A percentile compares a stretch with the other conserved stretches of the same genome.
phyloP scores from a whole-genome alignment of 441 rosid genomes.

The Gossypium laxum region DNA sequence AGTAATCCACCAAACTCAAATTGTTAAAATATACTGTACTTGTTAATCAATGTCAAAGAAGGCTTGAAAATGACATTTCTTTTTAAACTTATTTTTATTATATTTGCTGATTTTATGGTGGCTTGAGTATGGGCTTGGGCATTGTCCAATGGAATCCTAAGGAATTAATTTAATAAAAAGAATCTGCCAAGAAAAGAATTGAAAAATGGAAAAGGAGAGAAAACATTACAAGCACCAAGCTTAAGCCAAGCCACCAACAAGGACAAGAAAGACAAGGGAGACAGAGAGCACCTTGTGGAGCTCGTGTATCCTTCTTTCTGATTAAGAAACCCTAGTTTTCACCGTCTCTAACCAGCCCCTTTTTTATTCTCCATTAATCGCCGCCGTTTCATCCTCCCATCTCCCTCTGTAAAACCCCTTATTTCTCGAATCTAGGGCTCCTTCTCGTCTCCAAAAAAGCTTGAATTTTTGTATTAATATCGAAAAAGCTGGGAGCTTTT shows the following conservation, averaged over 20 bases:
- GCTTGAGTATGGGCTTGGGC: background rate
- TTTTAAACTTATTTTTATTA: background rate
- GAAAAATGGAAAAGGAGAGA: background rate
- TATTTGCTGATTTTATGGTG: background rate
- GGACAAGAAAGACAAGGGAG: constrained; percentile 16
- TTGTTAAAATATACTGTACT: background rate
- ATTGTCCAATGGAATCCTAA: background rate
- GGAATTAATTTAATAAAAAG: background rate
- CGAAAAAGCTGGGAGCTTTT: constrained; percentile 8
- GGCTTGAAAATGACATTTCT: background rate
- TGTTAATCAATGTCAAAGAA: background rate
- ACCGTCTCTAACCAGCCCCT: constrained; percentile 17
- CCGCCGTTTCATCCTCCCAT: background rate
- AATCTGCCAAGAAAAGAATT: background rate
- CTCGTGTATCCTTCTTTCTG: constrained; percentile 17
- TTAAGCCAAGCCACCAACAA: background rate
- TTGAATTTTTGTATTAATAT: constrained; percentile 16
- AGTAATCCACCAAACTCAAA: background rate
- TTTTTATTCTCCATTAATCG: background rate
- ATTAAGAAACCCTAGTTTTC: constrained; percentile 34
- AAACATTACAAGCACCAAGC: background rate
- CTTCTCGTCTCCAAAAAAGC: background rate
- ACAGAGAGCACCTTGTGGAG: constrained; percentile 22
- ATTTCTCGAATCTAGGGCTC: constrained; percentile 15
- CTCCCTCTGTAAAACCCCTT: background rate